Percentiles rank a stretch among this genome's conserved stretches.
Conservation (phyloP, 2,329 filamentous ascomycete species). For the Curvularia verruculosa region DNA sequence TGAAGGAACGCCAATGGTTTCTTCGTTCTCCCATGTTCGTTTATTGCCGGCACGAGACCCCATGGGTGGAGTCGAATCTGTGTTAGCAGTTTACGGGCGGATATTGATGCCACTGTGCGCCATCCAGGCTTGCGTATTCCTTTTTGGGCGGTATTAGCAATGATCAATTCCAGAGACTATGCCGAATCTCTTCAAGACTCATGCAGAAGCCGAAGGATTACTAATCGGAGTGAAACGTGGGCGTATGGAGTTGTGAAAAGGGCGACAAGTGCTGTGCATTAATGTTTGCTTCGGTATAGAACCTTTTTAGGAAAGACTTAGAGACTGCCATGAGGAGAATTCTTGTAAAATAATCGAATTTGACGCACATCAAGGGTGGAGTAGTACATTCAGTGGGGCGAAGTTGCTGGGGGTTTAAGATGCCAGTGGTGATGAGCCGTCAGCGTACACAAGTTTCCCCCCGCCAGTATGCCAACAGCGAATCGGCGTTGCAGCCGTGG, state of each 20-base stretch:
- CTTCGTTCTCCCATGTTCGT: conserved; percentile 42
- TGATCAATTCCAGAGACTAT: conserved; percentile 16
- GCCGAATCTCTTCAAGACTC: conserved; percentile 13
- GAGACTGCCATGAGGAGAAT: conserved; percentile 2
- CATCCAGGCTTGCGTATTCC: conserved; percentile 27
- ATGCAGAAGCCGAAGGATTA: conserved; percentile 28
- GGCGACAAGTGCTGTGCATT: conserved; percentile 10
- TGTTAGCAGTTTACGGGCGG: conserved; percentile 15
- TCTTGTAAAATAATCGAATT: conserved; percentile 7
- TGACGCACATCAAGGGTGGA: conserved; percentile 3
- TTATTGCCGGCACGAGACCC: conserved; percentile 37
- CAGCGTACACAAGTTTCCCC: conserved; percentile 16
- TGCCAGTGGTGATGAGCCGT: conserved; percentile 7
- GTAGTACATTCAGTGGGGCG: conserved; percentile 1
- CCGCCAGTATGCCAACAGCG: conserved; percentile 9
- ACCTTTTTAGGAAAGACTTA: background rate
- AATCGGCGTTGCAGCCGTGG: conserved; percentile 25
- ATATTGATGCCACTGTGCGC: conserved; percentile 28
- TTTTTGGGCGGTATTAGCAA: conserved; percentile 19
- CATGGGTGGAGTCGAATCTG: conserved; percentile 34
- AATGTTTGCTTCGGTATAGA: conserved; percentile 20
- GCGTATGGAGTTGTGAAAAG: conserved; percentile 17
- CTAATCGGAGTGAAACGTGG: conserved; percentile 19
- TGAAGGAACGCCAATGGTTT: conserved; percentile 18
- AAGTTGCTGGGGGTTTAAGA: background rate